phyloP scores from a whole-genome alignment of 164 flowering plant species.

The Chimonanthus praecox region DNA sequence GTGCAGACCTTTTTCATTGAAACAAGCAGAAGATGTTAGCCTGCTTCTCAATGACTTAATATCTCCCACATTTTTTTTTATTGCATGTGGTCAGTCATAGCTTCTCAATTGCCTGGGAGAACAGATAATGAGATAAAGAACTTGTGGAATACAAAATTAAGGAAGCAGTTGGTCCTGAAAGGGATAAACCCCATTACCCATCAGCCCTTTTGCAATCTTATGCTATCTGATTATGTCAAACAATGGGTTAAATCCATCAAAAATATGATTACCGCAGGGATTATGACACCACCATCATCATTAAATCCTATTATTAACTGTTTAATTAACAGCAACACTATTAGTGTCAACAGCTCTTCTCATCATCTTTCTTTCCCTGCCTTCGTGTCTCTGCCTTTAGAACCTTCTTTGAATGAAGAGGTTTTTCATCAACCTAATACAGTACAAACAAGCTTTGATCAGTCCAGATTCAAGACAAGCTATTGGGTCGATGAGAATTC shows the following conservation, averaged over 20 bases:
- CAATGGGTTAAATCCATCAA: constrained; percentile 14
- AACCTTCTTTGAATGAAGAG: background rate
- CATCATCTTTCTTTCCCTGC: constrained; percentile 1
- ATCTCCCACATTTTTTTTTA: no score
- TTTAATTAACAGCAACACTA: background rate
- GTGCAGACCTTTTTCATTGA: no score
- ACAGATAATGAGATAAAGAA: constrained; percentile 26
- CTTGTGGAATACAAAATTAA: constrained; percentile 32
- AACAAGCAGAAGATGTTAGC: no score
- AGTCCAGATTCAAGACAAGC: background rate
- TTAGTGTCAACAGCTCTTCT: background rate
- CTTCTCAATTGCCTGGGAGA: constrained; percentile 32
- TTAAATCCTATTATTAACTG: background rate
- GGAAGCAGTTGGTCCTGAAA: constrained; percentile 23
- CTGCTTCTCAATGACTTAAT: no score
- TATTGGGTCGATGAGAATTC: constrained; percentile 3
- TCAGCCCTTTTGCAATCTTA: constrained; percentile 10
- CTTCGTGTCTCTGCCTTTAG: background rate
- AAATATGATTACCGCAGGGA: constrained; percentile 3
- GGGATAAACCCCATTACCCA: constrained; percentile 33
- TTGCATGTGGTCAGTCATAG: constrained; percentile 34
- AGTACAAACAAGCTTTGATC: background rate
- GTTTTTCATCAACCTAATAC: background rate
- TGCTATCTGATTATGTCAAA: constrained; percentile 11
- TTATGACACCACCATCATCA: constrained; percentile 3